Evolutionary conservation across 1,284 basidiomycete genomes (phyloP), one percentile per base, ranked within the genome.

Genomic region (Ustilago shanxiensis): DNA sequence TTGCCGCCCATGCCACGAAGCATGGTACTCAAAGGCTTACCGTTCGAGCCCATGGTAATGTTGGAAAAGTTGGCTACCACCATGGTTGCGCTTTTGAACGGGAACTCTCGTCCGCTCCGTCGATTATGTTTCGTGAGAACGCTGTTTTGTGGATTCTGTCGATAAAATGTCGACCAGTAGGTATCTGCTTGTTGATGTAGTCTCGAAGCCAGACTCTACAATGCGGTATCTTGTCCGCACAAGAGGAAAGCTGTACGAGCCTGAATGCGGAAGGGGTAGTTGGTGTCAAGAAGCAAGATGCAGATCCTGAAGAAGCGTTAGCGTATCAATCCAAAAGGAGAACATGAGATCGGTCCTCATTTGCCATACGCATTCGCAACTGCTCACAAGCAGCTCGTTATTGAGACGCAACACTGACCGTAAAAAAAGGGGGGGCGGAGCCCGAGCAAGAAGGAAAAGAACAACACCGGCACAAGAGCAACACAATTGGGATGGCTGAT

Each of bases 11-110:
- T 55, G 29, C 55, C 41, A 24, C 63, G 55, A 22, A 66, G 26
- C 8, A 35, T 51, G 45, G 60, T 16, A 10, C 13, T 31, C 29
- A 47, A 28, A 7, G 50, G n/a, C 47, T 54, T 62, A 37, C 50
- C 55, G 18, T 20, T 33, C 4, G 54, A 54, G 8, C 33, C 26
- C 22, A 52, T 45, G 11, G 53, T 13, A 14, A 69, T 10, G 50
- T 39, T 56, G 26, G 60, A 56, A n/a, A 66, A 57, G 55, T 18
- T 61, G 29, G 50, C 50, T 18, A 57, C 58, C 20, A 56, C 59
- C 68, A 63, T 69, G 29, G 13, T 45, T 35, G 26, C 47, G 11
- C 13, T 14, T 1, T 28, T n/a, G 13, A 49, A 10, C 14, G 26
- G n/a, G 6, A 20, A 11, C 8, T 49, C 8, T 24, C 14, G 22